These are phyloP conservation scores for Arabidopsis hybrid DNA, from an alignment of 441 rosid species.

Conservation along the genomic window DNA sequence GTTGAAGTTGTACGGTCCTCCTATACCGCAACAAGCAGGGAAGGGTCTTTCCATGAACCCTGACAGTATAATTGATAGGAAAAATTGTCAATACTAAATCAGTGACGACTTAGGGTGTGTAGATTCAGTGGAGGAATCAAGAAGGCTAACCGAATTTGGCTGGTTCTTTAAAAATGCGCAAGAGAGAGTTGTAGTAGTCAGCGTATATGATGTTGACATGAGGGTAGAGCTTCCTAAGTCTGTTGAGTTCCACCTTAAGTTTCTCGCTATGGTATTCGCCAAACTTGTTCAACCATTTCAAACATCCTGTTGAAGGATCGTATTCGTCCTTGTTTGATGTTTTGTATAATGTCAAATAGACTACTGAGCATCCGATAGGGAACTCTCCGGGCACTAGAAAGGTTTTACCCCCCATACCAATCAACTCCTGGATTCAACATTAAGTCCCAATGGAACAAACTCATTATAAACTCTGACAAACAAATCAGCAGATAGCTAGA, in stretches of 20 bases:
- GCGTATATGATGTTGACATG: conserved; percentile 46
- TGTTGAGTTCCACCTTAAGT: conserved; percentile 41
- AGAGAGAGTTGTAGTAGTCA: conserved; percentile 45
- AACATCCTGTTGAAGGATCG: conserved; percentile 47
- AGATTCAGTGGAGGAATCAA: not conserved
- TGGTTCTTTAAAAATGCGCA: conserved; percentile 45
- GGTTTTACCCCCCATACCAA: conserved; percentile 49
- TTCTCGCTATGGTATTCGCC: conserved; percentile 45
- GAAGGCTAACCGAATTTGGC: conserved; percentile 43
- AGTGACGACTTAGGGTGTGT: not conserved
- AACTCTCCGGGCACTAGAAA: conserved; percentile 58
- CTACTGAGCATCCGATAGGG: conserved; percentile 52
- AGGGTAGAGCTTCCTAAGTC: conserved; percentile 42
- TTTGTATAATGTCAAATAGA: conserved; percentile 44
- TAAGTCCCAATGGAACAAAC: conserved; percentile 2
- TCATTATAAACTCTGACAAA: not conserved
- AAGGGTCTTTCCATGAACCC: conserved; percentile 40
- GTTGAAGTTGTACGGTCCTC: conserved; percentile 44
- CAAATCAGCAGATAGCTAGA: not conserved
- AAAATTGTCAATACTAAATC: not conserved
- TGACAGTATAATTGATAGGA: not conserved
- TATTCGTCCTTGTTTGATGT: conserved; percentile 38
- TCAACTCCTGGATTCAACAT: conserved; percentile 49
- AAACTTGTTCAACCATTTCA: conserved; percentile 51
- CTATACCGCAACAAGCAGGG: conserved; percentile 52